phyloP scores from a whole-genome alignment of 1,284 basidiomycete species.

The Grifola frondosa region DNA sequence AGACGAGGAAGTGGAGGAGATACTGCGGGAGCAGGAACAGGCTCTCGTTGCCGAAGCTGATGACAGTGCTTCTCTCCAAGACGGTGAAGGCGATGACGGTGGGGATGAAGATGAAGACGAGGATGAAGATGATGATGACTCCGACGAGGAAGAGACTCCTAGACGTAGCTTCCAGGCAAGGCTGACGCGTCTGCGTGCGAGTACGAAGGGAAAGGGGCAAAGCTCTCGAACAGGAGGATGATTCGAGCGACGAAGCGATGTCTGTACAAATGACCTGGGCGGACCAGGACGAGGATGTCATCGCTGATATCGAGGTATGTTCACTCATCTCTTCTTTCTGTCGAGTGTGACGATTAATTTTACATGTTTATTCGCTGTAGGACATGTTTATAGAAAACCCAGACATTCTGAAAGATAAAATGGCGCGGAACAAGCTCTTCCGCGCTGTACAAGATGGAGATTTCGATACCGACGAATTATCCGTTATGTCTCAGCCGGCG shows the following conservation, averaged over 20 bases:
- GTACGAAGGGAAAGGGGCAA: constrained; percentile 45
- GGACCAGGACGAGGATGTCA: constrained; percentile 64
- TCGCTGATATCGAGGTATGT: constrained; percentile 61
- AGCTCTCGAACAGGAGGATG: constrained; percentile 21
- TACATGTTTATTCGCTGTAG: too few relatives aligned
- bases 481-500: constrained; percentile 24
- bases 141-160: constrained; percentile 44
- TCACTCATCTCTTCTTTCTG: not conserved
- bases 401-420: constrained; percentile 45
- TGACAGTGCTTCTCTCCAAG: too few relatives aligned
- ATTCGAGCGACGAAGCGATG: constrained; percentile 31
- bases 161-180: constrained; percentile 53
- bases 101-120: constrained; percentile 23
- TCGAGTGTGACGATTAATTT: not conserved
- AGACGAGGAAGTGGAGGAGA: constrained; percentile 1
- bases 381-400: constrained; percentile 48
- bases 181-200: constrained; percentile 43
- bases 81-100: constrained; percentile 23
- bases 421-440: constrained; percentile 61
- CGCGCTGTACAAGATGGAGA: constrained; percentile 60
- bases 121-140: constrained; percentile 33
- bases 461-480: constrained; percentile 44
- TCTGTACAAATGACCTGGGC: constrained; percentile 45
- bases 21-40: not conserved
- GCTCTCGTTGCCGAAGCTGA: constrained; percentile 1